Conservation (phyloP, 495 filamentous ascomycete genomes). For the Neurospora tetrasperma region DNA sequence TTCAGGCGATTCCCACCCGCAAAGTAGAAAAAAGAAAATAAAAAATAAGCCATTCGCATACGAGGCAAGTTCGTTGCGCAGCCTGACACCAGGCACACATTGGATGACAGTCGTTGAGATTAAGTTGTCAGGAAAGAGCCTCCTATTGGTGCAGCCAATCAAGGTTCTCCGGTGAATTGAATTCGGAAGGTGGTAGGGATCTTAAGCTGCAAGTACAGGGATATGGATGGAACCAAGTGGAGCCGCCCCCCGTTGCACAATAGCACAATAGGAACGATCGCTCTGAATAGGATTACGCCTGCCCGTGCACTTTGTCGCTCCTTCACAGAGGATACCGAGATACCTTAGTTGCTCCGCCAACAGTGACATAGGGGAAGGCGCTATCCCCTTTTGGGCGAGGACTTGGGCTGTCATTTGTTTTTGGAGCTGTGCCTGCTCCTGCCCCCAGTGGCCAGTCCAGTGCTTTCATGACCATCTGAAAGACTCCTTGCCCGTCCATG, state of each 20-base stretch:
- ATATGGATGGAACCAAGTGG: neutral
- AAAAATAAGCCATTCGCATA: neutral
- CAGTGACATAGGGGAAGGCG: neutral
- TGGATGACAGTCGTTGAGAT: neutral
- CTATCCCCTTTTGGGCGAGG: neutral
- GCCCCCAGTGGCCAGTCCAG: neutral
- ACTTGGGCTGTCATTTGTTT: neutral
- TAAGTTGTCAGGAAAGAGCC: neutral
- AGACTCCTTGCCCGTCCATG: neutral
- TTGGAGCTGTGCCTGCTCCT: neutral
- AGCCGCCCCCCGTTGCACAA: neutral
- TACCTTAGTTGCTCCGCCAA: neutral
- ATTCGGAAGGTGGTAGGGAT: neutral
- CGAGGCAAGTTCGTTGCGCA: neutral
- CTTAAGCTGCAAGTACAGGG: neutral
- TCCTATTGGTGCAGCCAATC: neutral
- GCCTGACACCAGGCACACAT: neutral
- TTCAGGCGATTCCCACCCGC: no score
- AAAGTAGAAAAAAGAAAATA: no score
- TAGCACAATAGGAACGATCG: neutral
- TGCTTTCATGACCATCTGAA: neutral
- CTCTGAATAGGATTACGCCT: neutral
- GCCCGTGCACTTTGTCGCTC: neutral
- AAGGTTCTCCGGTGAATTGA: neutral
- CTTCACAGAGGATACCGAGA: neutral